phyloP scores from a whole-genome alignment of 352 stramenopile genomes.

The Phytophthora palmivora region DNA sequence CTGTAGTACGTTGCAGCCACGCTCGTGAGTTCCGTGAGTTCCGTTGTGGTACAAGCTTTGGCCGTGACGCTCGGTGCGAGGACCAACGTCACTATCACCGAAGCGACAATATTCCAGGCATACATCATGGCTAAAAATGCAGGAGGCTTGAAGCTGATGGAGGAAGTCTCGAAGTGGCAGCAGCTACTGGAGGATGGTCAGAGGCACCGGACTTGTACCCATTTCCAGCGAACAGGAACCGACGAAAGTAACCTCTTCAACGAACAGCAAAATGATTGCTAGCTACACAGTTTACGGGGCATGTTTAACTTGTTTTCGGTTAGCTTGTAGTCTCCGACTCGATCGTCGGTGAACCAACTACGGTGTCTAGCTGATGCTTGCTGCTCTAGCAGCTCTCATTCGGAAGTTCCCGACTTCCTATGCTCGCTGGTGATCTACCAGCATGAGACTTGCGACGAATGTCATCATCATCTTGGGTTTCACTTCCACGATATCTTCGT shows the following conservation, averaged over 20 bases:
- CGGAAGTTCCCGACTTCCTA: conserved; percentile 6
- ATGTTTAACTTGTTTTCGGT: conserved; percentile 9
- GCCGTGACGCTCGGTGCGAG: conserved; percentile 1
- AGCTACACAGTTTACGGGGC: no score
- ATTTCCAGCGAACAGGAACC: no score
- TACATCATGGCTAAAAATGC: no score
- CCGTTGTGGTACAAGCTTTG: neutral
- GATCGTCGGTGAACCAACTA: conserved; percentile 3
- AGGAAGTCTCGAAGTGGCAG: neutral
- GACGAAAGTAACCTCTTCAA: no score
- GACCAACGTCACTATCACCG: neutral
- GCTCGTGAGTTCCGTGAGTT: conserved; percentile 15
- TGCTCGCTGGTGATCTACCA: conserved; percentile 68
- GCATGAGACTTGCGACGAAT: conserved; percentile 88
- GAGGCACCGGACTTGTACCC: neutral
- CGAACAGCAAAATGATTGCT: no score
- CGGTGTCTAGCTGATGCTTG: neutral
- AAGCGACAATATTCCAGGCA: neutral
- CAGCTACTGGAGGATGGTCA: no score
- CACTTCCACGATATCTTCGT: conserved; percentile 95
- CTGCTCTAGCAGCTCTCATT: conserved; percentile 28
- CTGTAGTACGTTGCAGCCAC: conserved; percentile 14
- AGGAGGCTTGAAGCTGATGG: no score
- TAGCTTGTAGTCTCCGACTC: conserved; percentile 13
- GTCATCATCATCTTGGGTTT: conserved; percentile 95